Evolutionary conservation across 1,139 yeast genomes (phyloP).

Genomic region (Schwanniomyces etchellsii): DNA sequence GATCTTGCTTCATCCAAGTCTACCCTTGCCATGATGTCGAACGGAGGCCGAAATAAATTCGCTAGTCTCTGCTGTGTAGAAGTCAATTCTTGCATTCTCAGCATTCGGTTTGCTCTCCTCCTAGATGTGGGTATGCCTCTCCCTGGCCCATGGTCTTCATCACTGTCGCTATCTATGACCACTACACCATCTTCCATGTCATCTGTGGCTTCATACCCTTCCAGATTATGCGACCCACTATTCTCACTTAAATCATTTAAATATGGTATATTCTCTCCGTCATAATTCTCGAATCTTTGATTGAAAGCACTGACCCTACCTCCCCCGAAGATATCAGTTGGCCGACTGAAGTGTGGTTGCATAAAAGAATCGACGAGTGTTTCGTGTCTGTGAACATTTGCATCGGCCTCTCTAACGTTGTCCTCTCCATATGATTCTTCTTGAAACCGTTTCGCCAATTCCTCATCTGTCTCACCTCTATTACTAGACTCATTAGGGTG

Average conservation of each 20-base stretch:
- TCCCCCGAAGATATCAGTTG: conserved; percentile 37
- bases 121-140: conserved; percentile 17
- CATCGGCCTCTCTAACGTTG: conserved; percentile 56
- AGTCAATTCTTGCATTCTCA: conserved; percentile 35
- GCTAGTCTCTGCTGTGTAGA: conserved; percentile 72
- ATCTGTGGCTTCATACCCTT: conserved; percentile 8
- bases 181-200: conserved; percentile 19
- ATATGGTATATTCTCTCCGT: conserved; percentile 23
- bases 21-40: conserved; percentile 69
- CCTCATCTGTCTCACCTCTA: conserved; percentile 39
- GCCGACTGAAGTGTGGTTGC: conserved; percentile 12
- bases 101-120: conserved; percentile 24
- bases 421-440: conserved; percentile 49
- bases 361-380: conserved; percentile 50
- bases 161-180: conserved; percentile 28
- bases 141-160: conserved; percentile 13
- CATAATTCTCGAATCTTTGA: conserved; percentile 32
- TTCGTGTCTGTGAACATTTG: conserved; percentile 78
- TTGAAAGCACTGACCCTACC: conserved; percentile 40
- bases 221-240: conserved; percentile 11
- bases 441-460: conserved; percentile 59
- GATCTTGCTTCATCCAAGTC: conserved; percentile 68
- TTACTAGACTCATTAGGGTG: conserved; percentile 15
- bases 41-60: conserved; percentile 84
- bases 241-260: conserved; percentile 12